Conservation (phyloP, 805 yeast genomes). For the Metschnikowia sp. region DNA sequence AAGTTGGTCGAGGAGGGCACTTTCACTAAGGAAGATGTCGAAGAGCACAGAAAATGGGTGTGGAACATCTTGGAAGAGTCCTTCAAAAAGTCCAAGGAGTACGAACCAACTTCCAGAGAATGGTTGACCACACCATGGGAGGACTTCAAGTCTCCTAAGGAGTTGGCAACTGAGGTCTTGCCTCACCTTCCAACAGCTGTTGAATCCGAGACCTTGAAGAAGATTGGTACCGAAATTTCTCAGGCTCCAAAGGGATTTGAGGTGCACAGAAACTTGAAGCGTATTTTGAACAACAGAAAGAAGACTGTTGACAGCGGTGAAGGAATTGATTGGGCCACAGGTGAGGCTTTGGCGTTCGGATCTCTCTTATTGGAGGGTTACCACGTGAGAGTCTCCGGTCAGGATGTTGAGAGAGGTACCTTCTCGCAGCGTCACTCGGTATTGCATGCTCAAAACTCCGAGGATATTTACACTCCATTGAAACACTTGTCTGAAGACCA, state of each 20-base stretch:
- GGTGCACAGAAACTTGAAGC: conserved; percentile 91
- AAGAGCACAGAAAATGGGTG: conserved; percentile 97
- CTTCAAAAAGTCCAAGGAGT: conserved; percentile 82
- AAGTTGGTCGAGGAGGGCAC: conserved; percentile 82
- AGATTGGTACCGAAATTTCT: conserved; percentile 74
- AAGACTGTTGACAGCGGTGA: conserved; percentile 85
- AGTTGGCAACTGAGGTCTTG: conserved; percentile 89
- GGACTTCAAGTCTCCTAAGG: conserved; percentile 96
- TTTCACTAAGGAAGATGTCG: conserved; percentile 84
- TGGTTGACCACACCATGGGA: conserved; percentile 99
- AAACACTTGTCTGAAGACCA: conserved; percentile 74
- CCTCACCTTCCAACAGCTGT: conserved; percentile 97
- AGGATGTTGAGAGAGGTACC: conserved; percentile 99
- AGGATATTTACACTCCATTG: conserved; percentile 80
- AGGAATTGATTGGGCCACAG: conserved; percentile 98
- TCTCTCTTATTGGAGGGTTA: conserved; percentile 88
- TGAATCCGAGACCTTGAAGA: conserved; percentile 63
- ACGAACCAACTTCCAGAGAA: conserved; percentile 87
- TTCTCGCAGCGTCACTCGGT: conserved; percentile 99
- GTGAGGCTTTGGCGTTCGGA: conserved; percentile 98
- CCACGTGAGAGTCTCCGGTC: conserved; percentile 97
- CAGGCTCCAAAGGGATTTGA: conserved; percentile 85
- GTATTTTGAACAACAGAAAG: conserved; percentile 84
- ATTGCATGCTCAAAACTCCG: conserved; percentile 90
- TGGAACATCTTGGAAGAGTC: conserved; percentile 93